Evolutionary conservation across 768 basidiomycete genomes (phyloP).

Genomic region (Punctularia strigosozonata): DNA sequence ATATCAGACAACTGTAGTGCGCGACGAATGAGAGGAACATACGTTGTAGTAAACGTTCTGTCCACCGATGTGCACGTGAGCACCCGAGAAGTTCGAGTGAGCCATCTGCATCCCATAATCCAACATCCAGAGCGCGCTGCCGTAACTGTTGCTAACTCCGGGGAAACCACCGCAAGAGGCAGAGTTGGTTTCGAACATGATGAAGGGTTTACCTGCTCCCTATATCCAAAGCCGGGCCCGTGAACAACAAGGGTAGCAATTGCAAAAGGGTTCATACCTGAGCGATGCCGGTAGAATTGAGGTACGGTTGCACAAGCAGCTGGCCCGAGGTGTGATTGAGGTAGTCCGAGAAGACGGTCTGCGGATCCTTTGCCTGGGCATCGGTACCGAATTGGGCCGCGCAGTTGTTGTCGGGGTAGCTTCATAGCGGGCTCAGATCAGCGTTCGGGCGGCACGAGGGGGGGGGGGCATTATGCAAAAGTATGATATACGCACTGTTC

Average conservation of each 20-base stretch:
- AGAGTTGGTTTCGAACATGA: constrained; percentile 51
- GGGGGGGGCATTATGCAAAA: too few species aligned
- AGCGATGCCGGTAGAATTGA: constrained; percentile 31
- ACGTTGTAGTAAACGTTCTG: constrained; percentile 56
- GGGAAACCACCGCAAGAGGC: constrained; percentile 37
- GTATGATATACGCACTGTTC: constrained; percentile 32
- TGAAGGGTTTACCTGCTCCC: constrained; percentile 29
- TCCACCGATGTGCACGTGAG: constrained; percentile 44
- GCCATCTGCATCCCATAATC: constrained; percentile 45
- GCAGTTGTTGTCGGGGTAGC: constrained; percentile 57
- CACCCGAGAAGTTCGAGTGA: constrained; percentile 31
- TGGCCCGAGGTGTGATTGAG: constrained; percentile 47
- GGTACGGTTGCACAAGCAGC: constrained; percentile 40
- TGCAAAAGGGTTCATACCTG: too few species aligned
- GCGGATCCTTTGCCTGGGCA: constrained; percentile 29
- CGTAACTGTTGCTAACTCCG: constrained; percentile 47
- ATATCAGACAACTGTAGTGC: too few species aligned
- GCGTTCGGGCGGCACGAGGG: too few species aligned
- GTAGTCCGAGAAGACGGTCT: constrained; percentile 38
- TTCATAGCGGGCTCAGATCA: constrained; percentile 16
- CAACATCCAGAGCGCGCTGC: constrained; percentile 38
- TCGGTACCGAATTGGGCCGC: constrained; percentile 31
- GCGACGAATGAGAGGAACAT: too few species aligned
- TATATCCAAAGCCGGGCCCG: too few species aligned
- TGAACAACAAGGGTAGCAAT: too few species aligned